phyloP scores from a whole-genome alignment of 805 yeast genomes.

The Candida morakotiae region DNA sequence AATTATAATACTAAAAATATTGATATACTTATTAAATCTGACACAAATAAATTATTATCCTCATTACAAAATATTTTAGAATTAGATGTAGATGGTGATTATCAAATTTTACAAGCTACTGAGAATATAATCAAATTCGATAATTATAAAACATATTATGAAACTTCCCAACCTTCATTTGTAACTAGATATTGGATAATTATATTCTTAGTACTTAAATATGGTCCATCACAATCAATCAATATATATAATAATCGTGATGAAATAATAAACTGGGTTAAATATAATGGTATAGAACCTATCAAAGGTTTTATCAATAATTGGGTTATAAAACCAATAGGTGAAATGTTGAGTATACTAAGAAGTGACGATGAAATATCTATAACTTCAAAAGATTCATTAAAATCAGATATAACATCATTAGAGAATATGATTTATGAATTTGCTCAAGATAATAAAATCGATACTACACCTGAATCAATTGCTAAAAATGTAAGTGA shows the following conservation, averaged over 20 bases:
- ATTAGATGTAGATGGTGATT: not conserved
- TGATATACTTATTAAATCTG: slow-evolving; percentile 20
- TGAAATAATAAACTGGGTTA: slow-evolving; percentile 53
- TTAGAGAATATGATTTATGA: slow-evolving; percentile 86
- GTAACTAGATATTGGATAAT: slow-evolving; percentile 66
- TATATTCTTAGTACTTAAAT: slow-evolving; percentile 33
- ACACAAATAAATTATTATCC: not conserved
- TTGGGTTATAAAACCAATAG: slow-evolving; percentile 79
- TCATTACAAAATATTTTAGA: slow-evolving; percentile 1
- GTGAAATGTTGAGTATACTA: slow-evolving; percentile 71
- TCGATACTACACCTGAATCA: slow-evolving; percentile 15
- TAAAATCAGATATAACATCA: slow-evolving; percentile 73
- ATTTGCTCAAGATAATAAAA: slow-evolving; percentile 35
- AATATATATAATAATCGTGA: slow-evolving; percentile 48
- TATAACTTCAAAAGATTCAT: slow-evolving; percentile 72
- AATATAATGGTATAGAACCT: slow-evolving; percentile 60
- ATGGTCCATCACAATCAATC: slow-evolving; percentile 50
- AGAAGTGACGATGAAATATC: slow-evolving; percentile 74
- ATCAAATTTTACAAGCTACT: slow-evolving; percentile 6
- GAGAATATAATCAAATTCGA: slow-evolving; percentile 9
- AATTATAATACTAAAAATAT: slow-evolving; percentile 18
- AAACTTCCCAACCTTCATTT: slow-evolving; percentile 31
- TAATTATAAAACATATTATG: slow-evolving; percentile 4
- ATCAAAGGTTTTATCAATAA: slow-evolving; percentile 63
- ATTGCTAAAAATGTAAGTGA: slow-evolving; percentile 49